Percentiles rank a stretch among this genome's conserved stretches.
Conservation (phyloP, 306 rosid genomes). For the Ochetophila trinervis region DNA sequence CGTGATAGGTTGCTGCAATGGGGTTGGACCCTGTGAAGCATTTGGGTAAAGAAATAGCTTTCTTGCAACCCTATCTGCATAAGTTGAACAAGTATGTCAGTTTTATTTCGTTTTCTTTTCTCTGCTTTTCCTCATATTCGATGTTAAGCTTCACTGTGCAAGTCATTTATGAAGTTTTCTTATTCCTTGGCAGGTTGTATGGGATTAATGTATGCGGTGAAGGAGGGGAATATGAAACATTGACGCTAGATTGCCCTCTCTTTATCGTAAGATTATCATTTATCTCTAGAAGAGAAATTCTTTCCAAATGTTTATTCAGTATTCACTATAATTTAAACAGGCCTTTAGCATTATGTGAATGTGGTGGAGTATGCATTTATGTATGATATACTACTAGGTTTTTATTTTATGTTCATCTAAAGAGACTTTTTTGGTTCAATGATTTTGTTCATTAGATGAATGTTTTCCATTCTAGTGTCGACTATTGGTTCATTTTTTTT, state of each 20-base stretch:
- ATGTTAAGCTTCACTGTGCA: constrained; percentile 7
- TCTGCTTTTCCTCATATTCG: constrained; percentile 1
- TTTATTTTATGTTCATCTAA: not conserved
- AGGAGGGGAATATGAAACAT: constrained; percentile 97
- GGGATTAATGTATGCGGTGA: constrained; percentile 95
- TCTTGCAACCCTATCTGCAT: constrained; percentile 67
- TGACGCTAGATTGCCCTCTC: constrained; percentile 95
- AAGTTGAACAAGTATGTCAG: constrained; percentile 75
- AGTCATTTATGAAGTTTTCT: not conserved
- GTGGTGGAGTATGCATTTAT: not conserved
- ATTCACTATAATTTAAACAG: not conserved
- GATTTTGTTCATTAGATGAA: not conserved
- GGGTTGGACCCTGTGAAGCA: constrained; percentile 91
- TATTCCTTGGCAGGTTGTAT: constrained; percentile 51
- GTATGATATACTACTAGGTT: not conserved
- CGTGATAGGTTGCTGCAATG: constrained; percentile 88
- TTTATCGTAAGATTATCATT: constrained; percentile 57
- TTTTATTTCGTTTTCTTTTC: not conserved
- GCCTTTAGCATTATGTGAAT: not conserved
- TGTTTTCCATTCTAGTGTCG: not conserved
- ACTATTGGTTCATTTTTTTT: no score
- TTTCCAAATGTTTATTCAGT: not conserved
- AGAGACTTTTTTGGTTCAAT: constrained; percentile 6
- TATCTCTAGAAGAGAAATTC: not conserved
- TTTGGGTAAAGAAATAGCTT: constrained; percentile 82